These are phyloP conservation scores for Amyloporia xantha DNA, from an alignment of 768 basidiomycete species.

Conservation along the genomic window DNA sequence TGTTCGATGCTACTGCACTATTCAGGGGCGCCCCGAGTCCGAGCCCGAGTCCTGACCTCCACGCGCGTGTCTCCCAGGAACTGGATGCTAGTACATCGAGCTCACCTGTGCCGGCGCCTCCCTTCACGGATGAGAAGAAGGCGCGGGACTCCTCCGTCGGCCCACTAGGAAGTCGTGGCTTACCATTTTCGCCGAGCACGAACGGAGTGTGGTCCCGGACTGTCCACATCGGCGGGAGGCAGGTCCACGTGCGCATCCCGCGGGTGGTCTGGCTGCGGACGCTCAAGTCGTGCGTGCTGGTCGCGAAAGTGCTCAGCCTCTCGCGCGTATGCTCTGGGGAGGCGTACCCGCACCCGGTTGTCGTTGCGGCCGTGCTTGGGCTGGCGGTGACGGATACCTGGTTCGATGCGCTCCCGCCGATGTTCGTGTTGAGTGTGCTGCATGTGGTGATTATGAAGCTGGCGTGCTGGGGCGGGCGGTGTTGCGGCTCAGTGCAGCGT, in stretches of 20 bases:
- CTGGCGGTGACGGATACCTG: slow-evolving; percentile 41
- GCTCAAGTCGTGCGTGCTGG: slow-evolving; percentile 30
- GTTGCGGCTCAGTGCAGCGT: slow-evolving; percentile 1
- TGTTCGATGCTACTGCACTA: not conserved
- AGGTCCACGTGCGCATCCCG: slow-evolving; percentile 7
- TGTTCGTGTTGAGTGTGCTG: slow-evolving; percentile 31
- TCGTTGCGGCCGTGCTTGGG: slow-evolving; percentile 23
- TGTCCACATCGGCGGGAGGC: not conserved
- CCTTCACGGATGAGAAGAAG: not conserved
- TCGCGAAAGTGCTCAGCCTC: slow-evolving; percentile 26
- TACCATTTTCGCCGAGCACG: not conserved
- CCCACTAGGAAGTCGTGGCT: not conserved
- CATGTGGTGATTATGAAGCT: slow-evolving; percentile 30
- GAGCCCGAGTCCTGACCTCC: slow-evolving; percentile 2
- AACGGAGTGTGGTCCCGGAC: not conserved
- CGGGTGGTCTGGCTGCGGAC: slow-evolving; percentile 21
- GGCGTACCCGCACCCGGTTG: slow-evolving; percentile 16
- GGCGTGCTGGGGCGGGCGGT: slow-evolving; percentile 8
- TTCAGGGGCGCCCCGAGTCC: not conserved
- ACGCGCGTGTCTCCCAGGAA: slow-evolving; percentile 1
- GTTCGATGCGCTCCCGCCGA: slow-evolving; percentile 33
- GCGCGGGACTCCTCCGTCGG: not conserved
- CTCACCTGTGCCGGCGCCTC: not conserved
- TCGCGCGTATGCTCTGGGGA: not conserved
- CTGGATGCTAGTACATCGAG: not conserved